These are phyloP conservation scores for Lactarius sp. DNA, from an alignment of 768 basidiomycete species.

Conservation along the genomic window DNA sequence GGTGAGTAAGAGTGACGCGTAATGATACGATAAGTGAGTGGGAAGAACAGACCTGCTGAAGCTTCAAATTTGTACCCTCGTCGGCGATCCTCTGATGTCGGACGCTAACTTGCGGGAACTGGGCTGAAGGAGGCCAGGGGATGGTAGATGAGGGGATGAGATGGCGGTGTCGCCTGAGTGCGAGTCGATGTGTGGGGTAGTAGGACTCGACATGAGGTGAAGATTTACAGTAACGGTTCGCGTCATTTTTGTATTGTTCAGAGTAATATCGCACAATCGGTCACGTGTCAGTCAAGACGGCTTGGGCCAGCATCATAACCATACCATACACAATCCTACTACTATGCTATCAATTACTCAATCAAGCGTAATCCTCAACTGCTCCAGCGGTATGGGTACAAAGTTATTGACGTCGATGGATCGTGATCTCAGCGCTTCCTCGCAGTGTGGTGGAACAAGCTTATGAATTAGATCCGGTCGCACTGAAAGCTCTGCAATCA, in stretches of 20 bases:
- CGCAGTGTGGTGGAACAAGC: constrained; percentile 87
- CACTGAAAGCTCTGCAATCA: constrained; percentile 79
- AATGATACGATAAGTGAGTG: constrained; percentile 9
- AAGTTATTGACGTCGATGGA: constrained; percentile 86
- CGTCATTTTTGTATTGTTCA: no score
- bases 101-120: constrained; percentile 72
- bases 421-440: constrained; percentile 82
- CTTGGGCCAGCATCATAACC: neutral
- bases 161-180: constrained; percentile 62
- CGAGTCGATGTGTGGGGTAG: constrained; percentile 19
- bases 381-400: constrained; percentile 95
- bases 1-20: constrained; percentile 2
- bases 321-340: constrained; percentile 11
- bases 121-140: constrained; percentile 27
- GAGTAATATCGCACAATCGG: constrained; percentile 14
- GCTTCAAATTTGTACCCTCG: constrained; percentile 85
- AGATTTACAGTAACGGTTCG: no score
- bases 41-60: constrained; percentile 67
- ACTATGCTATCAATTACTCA: constrained; percentile 30
- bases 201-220: no score
- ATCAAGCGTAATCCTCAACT: constrained; percentile 91
- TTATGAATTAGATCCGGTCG: constrained; percentile 90
- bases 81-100: constrained; percentile 96
- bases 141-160: constrained; percentile 4
- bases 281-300: no score